Evolutionary conservation across 169 alveolate genomes (phyloP).

Genomic region (Perkinsus marinus): DNA sequence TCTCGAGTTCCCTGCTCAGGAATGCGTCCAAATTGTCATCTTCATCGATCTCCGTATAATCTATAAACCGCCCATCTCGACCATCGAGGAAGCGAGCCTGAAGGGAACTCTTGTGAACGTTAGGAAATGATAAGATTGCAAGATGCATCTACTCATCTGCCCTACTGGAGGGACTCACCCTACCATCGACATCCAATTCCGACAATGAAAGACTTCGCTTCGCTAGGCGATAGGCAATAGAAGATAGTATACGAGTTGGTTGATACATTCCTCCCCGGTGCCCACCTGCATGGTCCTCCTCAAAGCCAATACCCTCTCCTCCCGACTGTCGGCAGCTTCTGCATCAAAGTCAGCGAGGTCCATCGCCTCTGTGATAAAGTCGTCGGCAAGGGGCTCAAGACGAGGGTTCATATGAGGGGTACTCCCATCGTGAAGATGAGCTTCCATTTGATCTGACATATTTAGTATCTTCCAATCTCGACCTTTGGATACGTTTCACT

Average conservation of each 20-base stretch:
- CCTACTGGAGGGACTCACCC: no score
- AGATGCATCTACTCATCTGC: neutral
- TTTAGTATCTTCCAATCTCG: neutral
- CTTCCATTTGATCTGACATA: neutral
- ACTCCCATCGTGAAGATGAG: neutral
- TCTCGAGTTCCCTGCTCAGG: neutral
- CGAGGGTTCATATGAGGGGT: neutral
- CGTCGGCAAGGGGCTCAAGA: neutral
- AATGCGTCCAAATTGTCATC: neutral
- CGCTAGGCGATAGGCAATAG: no score
- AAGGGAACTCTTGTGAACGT: neutral
- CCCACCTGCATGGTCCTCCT: neutral
- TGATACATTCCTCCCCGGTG: no score
- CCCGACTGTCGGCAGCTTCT: neutral
- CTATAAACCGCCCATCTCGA: neutral
- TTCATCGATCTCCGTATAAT: neutral
- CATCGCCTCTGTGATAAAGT: neutral
- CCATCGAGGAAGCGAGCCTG: neutral
- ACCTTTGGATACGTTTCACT: neutral
- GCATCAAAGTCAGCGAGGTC: neutral
- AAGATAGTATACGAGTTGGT: no score
- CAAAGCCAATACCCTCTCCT: neutral
- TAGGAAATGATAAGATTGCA: neutral
- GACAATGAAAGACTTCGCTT: no score
- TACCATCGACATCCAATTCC: no score